A percentile compares a stretch with the other conserved stretches of the same genome.
phyloP scores from a whole-genome alignment of 1,284 basidiomycete species.

The Pseudozyma sp. region DNA sequence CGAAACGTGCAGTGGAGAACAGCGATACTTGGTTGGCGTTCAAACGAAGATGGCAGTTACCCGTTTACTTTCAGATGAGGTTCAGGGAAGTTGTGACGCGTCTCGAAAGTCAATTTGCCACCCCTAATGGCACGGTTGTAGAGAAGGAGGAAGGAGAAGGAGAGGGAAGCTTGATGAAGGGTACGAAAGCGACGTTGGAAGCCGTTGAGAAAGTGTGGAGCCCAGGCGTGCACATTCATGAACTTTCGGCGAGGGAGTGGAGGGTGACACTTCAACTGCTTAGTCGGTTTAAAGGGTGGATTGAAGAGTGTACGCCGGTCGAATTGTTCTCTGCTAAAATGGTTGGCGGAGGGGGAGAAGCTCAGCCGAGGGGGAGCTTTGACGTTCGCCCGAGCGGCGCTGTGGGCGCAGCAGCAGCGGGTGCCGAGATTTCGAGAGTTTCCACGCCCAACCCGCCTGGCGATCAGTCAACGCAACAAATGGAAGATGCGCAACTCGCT shows the following conservation, averaged over 20 bases:
- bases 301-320: slow-evolving; percentile 31
- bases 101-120: slow-evolving; percentile 36
- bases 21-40: slow-evolving; percentile 81
- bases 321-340: slow-evolving; percentile 12
- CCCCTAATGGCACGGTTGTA: not conserved
- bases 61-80: slow-evolving; percentile 96
- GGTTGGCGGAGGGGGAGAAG: not conserved
- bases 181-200: slow-evolving; percentile 29
- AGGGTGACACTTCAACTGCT: slow-evolving; percentile 62
- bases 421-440: slow-evolving; percentile 24
- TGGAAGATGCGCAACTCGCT: slow-evolving; percentile 20
- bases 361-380: slow-evolving; percentile 3
- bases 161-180: slow-evolving; percentile 12
- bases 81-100: slow-evolving; percentile 87
- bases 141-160: not conserved
- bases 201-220: slow-evolving; percentile 57
- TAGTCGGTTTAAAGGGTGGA: slow-evolving; percentile 62
- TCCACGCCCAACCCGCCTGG: slow-evolving; percentile 29
- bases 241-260: slow-evolving; percentile 61
- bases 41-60: slow-evolving; percentile 89
- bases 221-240: slow-evolving; percentile 47
- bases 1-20: slow-evolving; percentile 67
- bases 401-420: slow-evolving; percentile 1
- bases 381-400: not conserved
- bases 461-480: slow-evolving; percentile 17